Evolutionary conservation across 768 basidiomycete genomes (phyloP), one percentile per base, ranked within the genome.

Genomic region (Pulveroboletus frians): DNA sequence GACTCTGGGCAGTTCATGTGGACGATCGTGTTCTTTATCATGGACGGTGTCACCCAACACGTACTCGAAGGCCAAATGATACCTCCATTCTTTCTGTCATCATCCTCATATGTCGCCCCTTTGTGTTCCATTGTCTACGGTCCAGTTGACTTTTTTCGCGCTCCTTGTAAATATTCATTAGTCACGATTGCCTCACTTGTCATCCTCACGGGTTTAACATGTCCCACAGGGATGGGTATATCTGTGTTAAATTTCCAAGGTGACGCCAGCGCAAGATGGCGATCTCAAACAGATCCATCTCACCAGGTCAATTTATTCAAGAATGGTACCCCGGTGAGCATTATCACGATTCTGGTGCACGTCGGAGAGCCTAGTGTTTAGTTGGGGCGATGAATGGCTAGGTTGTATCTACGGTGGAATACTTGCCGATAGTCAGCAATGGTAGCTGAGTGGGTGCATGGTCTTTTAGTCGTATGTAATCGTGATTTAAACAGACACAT

Each of bases 201-300:
- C 60, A 95, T 99, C 71, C 79, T 93, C 57, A 96, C 93, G 30
- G 92, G 81, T 13, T 73, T 97, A 51, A 86, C 95, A 43, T 97
- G 95, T 64, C 93, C 92, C 3, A 75, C 91, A 5, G 96, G 95
- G 2, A 99, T 99, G 96, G 95, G 92, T 10, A 89, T 98, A 79
- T 94, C 95, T 10, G 5, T 10, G n/a, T 37, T 34, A 32, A 5
- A 15, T 39, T 31, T 39, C 35, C 59, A 91, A 88, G 42, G 90
- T 91, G 5, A n/a, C n/a, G n/a, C n/a, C n/a, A n/a, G 90, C 91
- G 7, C 90, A 95, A 66, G 94, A 96, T 61, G 88, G 97, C 65
- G 93, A 96, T 62, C 77, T 98, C 44, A 94, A 96, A 3, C 83
- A 92, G 57, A 69, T 87, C 31, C 98, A 96, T 73, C 74, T 93